phyloP scores from a whole-genome alignment of 805 yeast genomes.

The Cyberlindnera subsufficiens region DNA sequence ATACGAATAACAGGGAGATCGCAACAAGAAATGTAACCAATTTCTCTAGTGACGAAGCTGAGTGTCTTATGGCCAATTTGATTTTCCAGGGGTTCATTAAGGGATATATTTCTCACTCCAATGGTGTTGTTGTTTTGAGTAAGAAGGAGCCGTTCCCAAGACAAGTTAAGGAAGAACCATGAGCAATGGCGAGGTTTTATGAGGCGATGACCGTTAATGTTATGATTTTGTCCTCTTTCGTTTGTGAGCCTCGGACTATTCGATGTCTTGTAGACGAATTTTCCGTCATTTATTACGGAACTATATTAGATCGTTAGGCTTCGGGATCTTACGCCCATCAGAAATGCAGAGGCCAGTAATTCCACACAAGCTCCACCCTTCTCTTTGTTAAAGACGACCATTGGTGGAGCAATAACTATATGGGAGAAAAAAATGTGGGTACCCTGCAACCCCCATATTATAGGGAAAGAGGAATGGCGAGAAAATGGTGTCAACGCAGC shows the following conservation, averaged over 20 bases:
- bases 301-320: no score
- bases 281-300: neutral
- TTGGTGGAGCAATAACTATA: no score
- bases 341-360: no score
- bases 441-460: no score
- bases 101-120: slow-evolving; percentile 78
- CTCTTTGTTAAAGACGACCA: no score
- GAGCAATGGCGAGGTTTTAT: neutral
- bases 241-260: no score
- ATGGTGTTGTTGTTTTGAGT: slow-evolving; percentile 68
- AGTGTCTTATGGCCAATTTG: slow-evolving; percentile 62
- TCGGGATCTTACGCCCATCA: no score
- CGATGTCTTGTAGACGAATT: neutral
- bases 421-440: no score
- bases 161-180: slow-evolving; percentile 16
- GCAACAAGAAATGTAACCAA: slow-evolving; percentile 11
- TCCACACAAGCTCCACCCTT: no score
- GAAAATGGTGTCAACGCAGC: no score
- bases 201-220: neutral
- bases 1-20: slow-evolving; percentile 10
- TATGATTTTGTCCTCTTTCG: neutral
- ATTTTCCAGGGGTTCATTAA: slow-evolving; percentile 57
- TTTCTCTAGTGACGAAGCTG: slow-evolving; percentile 44
- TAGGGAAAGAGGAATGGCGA: no score
- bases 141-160: slow-evolving; percentile 69